Evolutionary conservation across 805 yeast genomes (phyloP).

Genomic region (Ogataea degrootiae): DNA sequence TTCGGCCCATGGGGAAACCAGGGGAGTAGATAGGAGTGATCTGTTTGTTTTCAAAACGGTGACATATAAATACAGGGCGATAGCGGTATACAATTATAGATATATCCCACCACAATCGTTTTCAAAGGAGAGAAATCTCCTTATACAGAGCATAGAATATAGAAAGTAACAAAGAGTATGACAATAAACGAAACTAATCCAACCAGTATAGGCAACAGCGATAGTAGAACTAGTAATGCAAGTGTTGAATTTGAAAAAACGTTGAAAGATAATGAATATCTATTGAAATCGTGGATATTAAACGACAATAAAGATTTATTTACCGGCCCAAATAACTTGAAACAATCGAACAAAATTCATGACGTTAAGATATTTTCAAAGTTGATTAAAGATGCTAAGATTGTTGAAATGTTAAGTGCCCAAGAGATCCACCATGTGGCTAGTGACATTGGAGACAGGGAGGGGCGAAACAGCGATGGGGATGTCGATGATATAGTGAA

Average conservation of each 20-base stretch:
- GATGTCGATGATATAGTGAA: not conserved
- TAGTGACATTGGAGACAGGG: no score
- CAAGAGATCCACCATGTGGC: not conserved
- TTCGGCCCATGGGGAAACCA: no score
- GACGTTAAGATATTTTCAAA: constrained; percentile 18
- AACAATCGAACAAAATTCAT: constrained; percentile 16
- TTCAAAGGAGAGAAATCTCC: no score
- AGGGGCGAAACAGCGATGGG: no score
- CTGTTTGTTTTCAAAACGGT: no score
- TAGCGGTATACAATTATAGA: no score
- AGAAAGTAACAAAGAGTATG: no score
- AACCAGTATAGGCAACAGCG: not conserved
- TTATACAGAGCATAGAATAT: no score
- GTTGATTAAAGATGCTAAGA: constrained; percentile 4
- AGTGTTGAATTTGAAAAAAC: not conserved
- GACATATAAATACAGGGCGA: no score
- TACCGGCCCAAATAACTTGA: constrained; percentile 24
- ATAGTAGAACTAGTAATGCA: not conserved
- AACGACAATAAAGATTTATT: constrained; percentile 24
- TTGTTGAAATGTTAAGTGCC: constrained; percentile 4
- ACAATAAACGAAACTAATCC: not conserved
- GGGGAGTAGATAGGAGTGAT: no score
- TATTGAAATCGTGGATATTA: constrained; percentile 15
- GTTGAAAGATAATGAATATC: constrained; percentile 5
- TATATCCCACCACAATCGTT: no score